These are phyloP conservation scores for Alternaria incomplexa DNA, from an alignment of 2,329 filamentous ascomycete genomes.

Conservation along the genomic window DNA sequence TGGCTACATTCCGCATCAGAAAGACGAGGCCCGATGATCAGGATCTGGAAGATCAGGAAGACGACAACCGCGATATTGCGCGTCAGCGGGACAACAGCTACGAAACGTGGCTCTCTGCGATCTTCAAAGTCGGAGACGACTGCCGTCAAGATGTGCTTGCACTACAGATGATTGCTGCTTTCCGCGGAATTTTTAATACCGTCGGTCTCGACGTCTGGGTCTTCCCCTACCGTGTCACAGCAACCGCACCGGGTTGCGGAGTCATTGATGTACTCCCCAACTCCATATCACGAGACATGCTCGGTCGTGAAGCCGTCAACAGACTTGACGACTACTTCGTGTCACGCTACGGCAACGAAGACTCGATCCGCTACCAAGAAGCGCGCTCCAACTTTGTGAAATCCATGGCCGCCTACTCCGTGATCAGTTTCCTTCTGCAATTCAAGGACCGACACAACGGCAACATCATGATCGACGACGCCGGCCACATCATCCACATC, in stretches of 20 bases:
- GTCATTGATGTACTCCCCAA: slow-evolving; percentile 98
- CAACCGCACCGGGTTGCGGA: slow-evolving; percentile 94
- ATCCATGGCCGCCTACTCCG: slow-evolving; percentile 97
- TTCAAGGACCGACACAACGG: slow-evolving; percentile 99
- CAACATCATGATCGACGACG: slow-evolving; percentile 99
- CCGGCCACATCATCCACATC: slow-evolving; percentile 96
- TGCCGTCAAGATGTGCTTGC: slow-evolving; percentile 96
- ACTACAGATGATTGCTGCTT: slow-evolving; percentile 96
- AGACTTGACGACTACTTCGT: slow-evolving; percentile 98
- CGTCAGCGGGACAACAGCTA: slow-evolving; percentile 62
- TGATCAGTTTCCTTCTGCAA: slow-evolving; percentile 94
- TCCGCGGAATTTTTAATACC: slow-evolving; percentile 94
- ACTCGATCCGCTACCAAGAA: slow-evolving; percentile 92
- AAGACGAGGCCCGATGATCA: slow-evolving; percentile 66
- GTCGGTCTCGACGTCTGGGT: slow-evolving; percentile 97
- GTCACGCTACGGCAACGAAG: slow-evolving; percentile 95
- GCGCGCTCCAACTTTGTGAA: slow-evolving; percentile 98
- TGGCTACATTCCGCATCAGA: slow-evolving; percentile 97
- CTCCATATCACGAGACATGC: slow-evolving; percentile 97
- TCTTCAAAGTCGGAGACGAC: slow-evolving; percentile 99
- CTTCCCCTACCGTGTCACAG: slow-evolving; percentile 95
- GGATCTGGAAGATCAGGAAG: slow-evolving; percentile 35
- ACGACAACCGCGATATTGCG: slow-evolving; percentile 40
- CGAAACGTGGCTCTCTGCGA: slow-evolving; percentile 98
- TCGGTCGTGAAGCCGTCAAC: slow-evolving; percentile 96